Evolutionary conservation across 1,284 basidiomycete genomes (phyloP), one percentile per base, ranked within the genome.

Genomic region (Malassezia yamatoensis): DNA sequence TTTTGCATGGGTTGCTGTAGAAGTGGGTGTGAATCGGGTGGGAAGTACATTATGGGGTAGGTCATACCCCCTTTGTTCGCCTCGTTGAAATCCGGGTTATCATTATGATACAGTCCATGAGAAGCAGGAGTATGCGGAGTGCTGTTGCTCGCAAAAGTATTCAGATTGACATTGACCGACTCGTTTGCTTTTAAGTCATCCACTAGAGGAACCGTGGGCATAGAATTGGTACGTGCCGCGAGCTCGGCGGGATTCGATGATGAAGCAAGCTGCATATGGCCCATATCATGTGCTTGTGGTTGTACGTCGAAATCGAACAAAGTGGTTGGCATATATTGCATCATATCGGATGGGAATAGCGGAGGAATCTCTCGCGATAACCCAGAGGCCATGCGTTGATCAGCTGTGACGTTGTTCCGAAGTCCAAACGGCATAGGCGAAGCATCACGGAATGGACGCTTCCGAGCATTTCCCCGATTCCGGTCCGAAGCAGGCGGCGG

Each of bases 301-400:
- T 65, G 61, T n/a, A 73, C 50, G 1, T 63, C 42, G 46, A 70
- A 73, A 51, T 67, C 63, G 43, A 70, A 73, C 6, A 59, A 47
- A 13, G 58, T 40, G 13, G 63, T 62, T 3, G 69, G 67, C 51
- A 70, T 38, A 29, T 60, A 60, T n/a, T 60, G 60, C 11, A 62
- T 50, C 39, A 66, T 50, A 15, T 62, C 51, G 3, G 49, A 15
- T n/a, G 54, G 41, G 9, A 62, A 64, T 21, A 66, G 60, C 32
- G 64, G 47, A 2, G 70, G 67, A 12, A 67, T 51, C 47, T 65
- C 61, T 24, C 70, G 64, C 21, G 71, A 74, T n/a, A 74, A 53
- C 37, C 71, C 71, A 6, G 68, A 66, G 10, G 71, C 71, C 21
- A 74, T 60, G 1, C 71, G 66, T 53, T 74, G 68, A 41, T 74